Evolutionary conservation across 2,329 filamentous ascomycete genomes (phyloP).

Genomic region (Trichoderma afroharzianum): DNA sequence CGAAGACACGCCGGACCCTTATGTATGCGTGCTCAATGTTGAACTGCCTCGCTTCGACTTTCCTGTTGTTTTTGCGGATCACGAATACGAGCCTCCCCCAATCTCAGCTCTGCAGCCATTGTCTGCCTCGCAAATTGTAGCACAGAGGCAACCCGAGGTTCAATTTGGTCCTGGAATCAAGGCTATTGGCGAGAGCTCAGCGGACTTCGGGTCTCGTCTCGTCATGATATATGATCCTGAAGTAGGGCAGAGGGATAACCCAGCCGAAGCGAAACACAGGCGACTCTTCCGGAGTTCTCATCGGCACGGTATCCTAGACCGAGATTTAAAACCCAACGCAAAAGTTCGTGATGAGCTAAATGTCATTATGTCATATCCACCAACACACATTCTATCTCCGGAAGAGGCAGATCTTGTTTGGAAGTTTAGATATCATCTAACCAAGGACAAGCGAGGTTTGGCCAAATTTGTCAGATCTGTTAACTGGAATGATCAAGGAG

Average conservation of each 20-base stretch:
- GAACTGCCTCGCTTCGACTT: constrained; percentile 95
- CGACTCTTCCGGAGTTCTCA: constrained; percentile 84
- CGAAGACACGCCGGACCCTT: constrained; percentile 46
- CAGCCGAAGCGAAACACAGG: constrained; percentile 91
- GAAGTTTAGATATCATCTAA: constrained; percentile 95
- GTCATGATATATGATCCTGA: constrained; percentile 93
- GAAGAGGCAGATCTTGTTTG: constrained; percentile 96
- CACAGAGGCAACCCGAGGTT: constrained; percentile 82
- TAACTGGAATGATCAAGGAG: constrained; percentile 82
- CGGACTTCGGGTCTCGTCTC: constrained; percentile 55
- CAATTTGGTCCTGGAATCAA: constrained; percentile 88
- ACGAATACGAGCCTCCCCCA: constrained; percentile 83
- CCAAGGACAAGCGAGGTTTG: constrained; percentile 83
- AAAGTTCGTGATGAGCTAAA: constrained; percentile 95
- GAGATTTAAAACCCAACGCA: constrained; percentile 92
- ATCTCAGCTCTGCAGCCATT: constrained; percentile 68
- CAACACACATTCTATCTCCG: constrained; percentile 79
- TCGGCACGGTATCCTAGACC: constrained; percentile 88
- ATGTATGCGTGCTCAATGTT: constrained; percentile 77
- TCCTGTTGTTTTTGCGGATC: constrained; percentile 89
- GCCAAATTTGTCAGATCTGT: constrained; percentile 99
- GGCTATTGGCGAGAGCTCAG: constrained; percentile 52
- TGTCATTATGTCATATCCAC: constrained; percentile 84
- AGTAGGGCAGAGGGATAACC: constrained; percentile 83
- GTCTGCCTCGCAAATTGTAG: constrained; percentile 57